These are phyloP conservation scores for Westerdykella ornata DNA, from an alignment of 2,329 filamentous ascomycete species.

Conservation along the genomic window DNA sequence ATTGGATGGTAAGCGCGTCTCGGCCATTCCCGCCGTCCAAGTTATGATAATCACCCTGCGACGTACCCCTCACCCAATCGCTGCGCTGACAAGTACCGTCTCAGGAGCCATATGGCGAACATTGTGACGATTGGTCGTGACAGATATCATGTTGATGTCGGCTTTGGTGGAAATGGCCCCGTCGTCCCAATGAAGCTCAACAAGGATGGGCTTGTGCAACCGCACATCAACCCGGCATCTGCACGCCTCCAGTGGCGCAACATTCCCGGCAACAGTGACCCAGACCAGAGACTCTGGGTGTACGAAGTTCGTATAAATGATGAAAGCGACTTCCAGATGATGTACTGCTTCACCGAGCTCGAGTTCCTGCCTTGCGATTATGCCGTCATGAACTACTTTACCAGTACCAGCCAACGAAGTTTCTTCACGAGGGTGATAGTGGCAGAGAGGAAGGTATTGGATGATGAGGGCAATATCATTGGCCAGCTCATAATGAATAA, in stretches of 20 bases:
- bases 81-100: background rate
- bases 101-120: constrained; percentile 43
- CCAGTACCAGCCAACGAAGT: constrained; percentile 26
- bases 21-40: constrained; percentile 1
- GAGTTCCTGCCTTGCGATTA: constrained; percentile 33
- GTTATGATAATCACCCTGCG: background rate
- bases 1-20: constrained; percentile 25
- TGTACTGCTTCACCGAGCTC: constrained; percentile 56
- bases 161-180: constrained; percentile 38
- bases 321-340: constrained; percentile 50
- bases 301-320: constrained; percentile 35
- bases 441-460: constrained; percentile 50
- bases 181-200: constrained; percentile 36
- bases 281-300: constrained; percentile 40
- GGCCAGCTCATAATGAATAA: constrained; percentile 40
- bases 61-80: constrained; percentile 1
- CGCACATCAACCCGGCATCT: constrained; percentile 28
- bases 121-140: constrained; percentile 35
- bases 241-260: constrained; percentile 31
- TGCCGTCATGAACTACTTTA: constrained; percentile 30
- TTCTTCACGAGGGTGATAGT: constrained; percentile 31
- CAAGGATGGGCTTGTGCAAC: constrained; percentile 16
- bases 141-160: constrained; percentile 40
- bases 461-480: constrained; percentile 28
- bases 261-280: constrained; percentile 28